Evolutionary conservation across 1,139 yeast genomes (phyloP).

Genomic region (Saccharomyces hybrid): DNA sequence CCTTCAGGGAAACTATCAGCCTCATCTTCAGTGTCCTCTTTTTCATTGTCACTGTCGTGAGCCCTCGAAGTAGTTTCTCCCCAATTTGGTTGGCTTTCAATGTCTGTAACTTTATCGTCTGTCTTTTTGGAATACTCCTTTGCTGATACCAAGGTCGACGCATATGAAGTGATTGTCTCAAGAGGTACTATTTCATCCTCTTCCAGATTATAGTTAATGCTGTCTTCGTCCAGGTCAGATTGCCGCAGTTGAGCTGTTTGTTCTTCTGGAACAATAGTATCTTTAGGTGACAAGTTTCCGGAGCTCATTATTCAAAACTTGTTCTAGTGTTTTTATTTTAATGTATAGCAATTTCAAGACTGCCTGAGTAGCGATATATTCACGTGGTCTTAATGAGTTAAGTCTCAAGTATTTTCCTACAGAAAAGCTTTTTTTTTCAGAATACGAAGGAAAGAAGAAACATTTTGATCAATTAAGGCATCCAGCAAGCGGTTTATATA

Average conservation of each 20-base stretch:
- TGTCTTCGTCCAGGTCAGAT: neutral
- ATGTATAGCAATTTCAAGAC: neutral
- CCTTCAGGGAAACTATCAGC: slow-evolving; percentile 42
- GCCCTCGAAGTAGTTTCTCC: slow-evolving; percentile 4
- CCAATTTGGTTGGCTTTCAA: neutral
- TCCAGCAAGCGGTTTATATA: neutral
- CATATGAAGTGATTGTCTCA: neutral
- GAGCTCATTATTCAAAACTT: neutral
- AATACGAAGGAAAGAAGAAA: neutral
- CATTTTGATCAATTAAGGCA: neutral
- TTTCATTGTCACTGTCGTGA: slow-evolving; percentile 6
- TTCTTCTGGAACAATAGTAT: neutral
- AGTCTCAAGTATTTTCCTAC: neutral
- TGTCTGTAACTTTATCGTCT: neutral
- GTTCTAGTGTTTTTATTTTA: neutral
- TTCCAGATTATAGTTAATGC: neutral
- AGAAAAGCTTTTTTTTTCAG: no score
- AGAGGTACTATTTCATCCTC: neutral
- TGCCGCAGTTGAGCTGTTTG: neutral
- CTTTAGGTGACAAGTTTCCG: neutral
- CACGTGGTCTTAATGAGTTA: neutral
- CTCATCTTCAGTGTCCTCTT: slow-evolving; percentile 15
- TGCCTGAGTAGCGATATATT: neutral
- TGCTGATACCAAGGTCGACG: neutral
- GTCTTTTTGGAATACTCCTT: neutral